A percentile compares a stretch with the other conserved stretches of the same genome.
phyloP scores from a whole-genome alignment of 805 yeast species.

The Suhomyces pyralidae region DNA sequence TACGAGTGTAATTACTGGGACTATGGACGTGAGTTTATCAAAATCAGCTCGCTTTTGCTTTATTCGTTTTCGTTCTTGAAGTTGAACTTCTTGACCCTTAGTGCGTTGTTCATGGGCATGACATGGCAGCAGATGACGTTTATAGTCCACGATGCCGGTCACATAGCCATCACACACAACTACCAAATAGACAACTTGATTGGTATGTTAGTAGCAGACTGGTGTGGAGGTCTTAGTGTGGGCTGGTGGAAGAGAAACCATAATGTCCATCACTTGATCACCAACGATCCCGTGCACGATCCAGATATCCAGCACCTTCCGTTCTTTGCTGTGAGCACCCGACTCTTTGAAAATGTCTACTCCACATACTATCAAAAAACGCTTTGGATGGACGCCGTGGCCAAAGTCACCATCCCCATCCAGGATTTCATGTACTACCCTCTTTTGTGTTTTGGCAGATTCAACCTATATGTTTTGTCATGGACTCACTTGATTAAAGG shows the following conservation, averaged over 20 bases:
- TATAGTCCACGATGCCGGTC: slow-evolving; percentile 90
- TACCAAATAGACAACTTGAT: slow-evolving; percentile 72
- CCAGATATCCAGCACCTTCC: slow-evolving; percentile 94
- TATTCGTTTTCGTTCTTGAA: slow-evolving; percentile 50
- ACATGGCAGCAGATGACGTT: slow-evolving; percentile 91
- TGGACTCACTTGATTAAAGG: slow-evolving; percentile 77
- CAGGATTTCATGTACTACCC: slow-evolving; percentile 77
- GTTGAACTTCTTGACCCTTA: slow-evolving; percentile 41
- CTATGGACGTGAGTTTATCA: slow-evolving; percentile 64
- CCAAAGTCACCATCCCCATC: slow-evolving; percentile 54
- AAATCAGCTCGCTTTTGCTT: slow-evolving; percentile 54
- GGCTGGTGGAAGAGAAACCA: slow-evolving; percentile 97
- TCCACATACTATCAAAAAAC: slow-evolving; percentile 76
- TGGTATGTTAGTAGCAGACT: slow-evolving; percentile 73
- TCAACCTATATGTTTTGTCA: slow-evolving; percentile 76
- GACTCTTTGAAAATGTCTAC: slow-evolving; percentile 64
- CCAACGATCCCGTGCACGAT: slow-evolving; percentile 93
- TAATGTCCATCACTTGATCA: slow-evolving; percentile 86
- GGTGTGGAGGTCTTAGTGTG: slow-evolving; percentile 79
- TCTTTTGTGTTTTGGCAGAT: slow-evolving; percentile 76
- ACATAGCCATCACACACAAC: slow-evolving; percentile 75
- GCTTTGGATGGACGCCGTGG: slow-evolving; percentile 65
- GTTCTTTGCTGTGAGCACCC: slow-evolving; percentile 79
- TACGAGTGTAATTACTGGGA: slow-evolving; percentile 73
- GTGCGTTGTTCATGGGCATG: slow-evolving; percentile 66